Conservation (phyloP, 2,329 filamentous ascomycete genomes). For the Aspergillus proliferans region DNA sequence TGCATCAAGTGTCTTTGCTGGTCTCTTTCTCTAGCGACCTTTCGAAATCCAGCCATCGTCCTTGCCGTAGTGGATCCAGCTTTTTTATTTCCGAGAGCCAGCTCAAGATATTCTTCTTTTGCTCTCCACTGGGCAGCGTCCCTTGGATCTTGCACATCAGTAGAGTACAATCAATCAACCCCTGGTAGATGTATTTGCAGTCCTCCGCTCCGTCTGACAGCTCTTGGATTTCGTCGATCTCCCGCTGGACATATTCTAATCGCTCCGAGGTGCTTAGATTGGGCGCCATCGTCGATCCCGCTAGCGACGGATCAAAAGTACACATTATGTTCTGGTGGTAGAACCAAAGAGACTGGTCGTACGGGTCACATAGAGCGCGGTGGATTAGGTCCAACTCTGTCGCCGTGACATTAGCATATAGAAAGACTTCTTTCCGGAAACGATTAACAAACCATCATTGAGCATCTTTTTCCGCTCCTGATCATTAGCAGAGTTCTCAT, state of each 20-base stretch:
- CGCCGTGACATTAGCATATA: slow-evolving; percentile 3
- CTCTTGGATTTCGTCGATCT: slow-evolving; percentile 68
- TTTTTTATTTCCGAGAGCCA: slow-evolving; percentile 63
- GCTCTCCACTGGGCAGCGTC: slow-evolving; percentile 37
- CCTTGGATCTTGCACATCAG: slow-evolving; percentile 49
- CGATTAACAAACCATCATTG: slow-evolving; percentile 53
- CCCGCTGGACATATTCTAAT: slow-evolving; percentile 58
- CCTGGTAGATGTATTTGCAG: slow-evolving; percentile 86
- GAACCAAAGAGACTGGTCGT: slow-evolving; percentile 95
- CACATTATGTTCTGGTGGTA: slow-evolving; percentile 86
- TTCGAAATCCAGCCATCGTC: slow-evolving; percentile 69
- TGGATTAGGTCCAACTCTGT: slow-evolving; percentile 69
- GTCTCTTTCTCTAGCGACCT: slow-evolving; percentile 18
- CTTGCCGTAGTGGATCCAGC: slow-evolving; percentile 67
- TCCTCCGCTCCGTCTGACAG: slow-evolving; percentile 61
- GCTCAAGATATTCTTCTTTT: slow-evolving; percentile 39
- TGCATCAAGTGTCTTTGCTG: not conserved
- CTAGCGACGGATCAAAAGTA: slow-evolving; percentile 51
- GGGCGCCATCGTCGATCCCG: slow-evolving; percentile 56
- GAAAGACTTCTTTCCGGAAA: not conserved
- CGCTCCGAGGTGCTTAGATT: slow-evolving; percentile 58
- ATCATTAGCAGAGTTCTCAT: slow-evolving; percentile 61
- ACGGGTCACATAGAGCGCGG: slow-evolving; percentile 77
- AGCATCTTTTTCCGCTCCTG: slow-evolving; percentile 62
- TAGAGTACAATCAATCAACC: slow-evolving; percentile 67